Evolutionary conservation across 2,329 filamentous ascomycete genomes (phyloP), one percentile per base, ranked within the genome.

Genomic region (Corynespora cassiicola): DNA sequence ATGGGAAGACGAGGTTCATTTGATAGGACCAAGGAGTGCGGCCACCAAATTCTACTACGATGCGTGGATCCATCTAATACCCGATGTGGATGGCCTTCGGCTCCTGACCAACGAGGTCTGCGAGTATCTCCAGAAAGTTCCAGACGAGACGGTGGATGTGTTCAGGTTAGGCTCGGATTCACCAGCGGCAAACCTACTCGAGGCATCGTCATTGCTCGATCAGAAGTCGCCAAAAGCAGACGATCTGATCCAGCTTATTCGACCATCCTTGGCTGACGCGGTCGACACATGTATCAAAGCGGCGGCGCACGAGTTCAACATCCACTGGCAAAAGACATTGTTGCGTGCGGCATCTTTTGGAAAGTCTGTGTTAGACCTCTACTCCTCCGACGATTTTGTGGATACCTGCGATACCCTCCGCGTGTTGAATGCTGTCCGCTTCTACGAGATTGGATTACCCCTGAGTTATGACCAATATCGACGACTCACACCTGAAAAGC

Each of bases 371-470:
- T 79, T 99, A 3, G 94, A 97, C 58, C 84, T 97, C 9, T 99
- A 97, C 71, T 96, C 94, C 68, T 96, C 91, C 61, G 94, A 99
- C 61, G 92, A 99, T 51, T 99, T 97, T 69, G 94, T 99, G 36
- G 92, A 97, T 48, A 97, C 96, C 86, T 96, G 90, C 54, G 92
- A 99, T 68, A 94, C 86, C 1, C 73, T 99, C 11, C 86, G 94
- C 11, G 91, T 99, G 0, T 77, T 99, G 31, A 97, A 96, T 57
- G 92, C 92, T 6, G 87, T 92, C 9, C 85, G 94, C 34, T 95
- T 88, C 66, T 97, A 94, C 63, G 88, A 95, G 57, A 81, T 97
- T 36, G 94, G 94, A 2, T 75, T 99, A 15, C 90, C 92, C 0
- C 68, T 99, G 4, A 95, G 91, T 4, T 95, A 94, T 61, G 91